These are phyloP conservation scores for Scopulariopsis brevicaulis DNA, from an alignment of 2,329 filamentous ascomycete species.

Conservation along the genomic window DNA sequence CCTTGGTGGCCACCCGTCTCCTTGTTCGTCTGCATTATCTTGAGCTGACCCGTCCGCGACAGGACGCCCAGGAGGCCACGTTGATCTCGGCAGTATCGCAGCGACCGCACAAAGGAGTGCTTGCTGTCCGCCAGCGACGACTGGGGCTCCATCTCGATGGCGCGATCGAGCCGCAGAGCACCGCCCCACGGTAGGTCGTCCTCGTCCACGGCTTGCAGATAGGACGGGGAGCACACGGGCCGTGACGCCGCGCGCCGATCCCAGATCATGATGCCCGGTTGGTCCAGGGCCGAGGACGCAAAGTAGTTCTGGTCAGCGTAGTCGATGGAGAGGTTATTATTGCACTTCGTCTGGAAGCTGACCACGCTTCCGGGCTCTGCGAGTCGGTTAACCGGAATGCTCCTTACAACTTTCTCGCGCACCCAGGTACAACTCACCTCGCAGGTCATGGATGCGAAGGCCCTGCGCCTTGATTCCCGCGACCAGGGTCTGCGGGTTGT, in stretches of 20 bases:
- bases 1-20: constrained; percentile 31
- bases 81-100: constrained; percentile 52
- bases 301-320: constrained; percentile 76
- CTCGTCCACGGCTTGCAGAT: constrained; percentile 46
- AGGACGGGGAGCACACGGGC: constrained; percentile 38
- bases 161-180: constrained; percentile 43
- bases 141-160: constrained; percentile 42
- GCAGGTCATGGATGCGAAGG: constrained; percentile 65
- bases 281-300: constrained; percentile 65
- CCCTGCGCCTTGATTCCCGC: constrained; percentile 67
- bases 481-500: constrained; percentile 63
- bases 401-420: neutral
- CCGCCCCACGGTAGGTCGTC: constrained; percentile 53
- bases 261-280: constrained; percentile 67
- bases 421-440: constrained; percentile 38
- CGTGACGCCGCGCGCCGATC: constrained; percentile 55
- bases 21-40: constrained; percentile 45
- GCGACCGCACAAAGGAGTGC: constrained; percentile 48
- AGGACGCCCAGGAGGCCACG: constrained; percentile 50
- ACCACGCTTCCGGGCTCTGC: constrained; percentile 39
- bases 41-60: constrained; percentile 51
- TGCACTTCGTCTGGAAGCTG: constrained; percentile 54
- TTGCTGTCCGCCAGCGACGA: constrained; percentile 39
- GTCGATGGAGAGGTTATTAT: constrained; percentile 67
- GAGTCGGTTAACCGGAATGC: constrained; percentile 9